Percentiles rank a stretch among this genome's conserved stretches.
Evolutionary conservation across 805 yeast species (phyloP).

Genomic region (Kodamaea kakaduensis): DNA sequence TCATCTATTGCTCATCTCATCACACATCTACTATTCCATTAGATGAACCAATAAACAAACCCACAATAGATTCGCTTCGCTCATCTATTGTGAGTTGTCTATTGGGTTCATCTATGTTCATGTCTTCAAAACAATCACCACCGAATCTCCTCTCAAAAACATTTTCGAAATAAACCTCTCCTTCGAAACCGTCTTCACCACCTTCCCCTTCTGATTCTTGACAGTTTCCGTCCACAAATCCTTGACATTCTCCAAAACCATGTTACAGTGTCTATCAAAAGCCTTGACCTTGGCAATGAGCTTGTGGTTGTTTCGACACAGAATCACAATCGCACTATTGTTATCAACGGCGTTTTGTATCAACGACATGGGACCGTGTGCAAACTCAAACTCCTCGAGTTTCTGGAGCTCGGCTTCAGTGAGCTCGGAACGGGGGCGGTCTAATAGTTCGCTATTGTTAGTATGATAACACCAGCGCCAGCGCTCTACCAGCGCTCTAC

Average conservation of each 20-base stretch:
- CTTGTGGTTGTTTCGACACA: slow-evolving; percentile 91
- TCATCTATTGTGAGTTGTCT: no score
- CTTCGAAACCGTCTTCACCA: slow-evolving; percentile 59
- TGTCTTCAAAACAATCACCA: slow-evolving; percentile 69
- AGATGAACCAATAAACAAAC: no score
- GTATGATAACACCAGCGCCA: no score
- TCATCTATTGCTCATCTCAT: no score
- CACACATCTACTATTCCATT: no score
- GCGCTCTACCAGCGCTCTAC: no score
- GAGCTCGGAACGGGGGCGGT: slow-evolving; percentile 75
- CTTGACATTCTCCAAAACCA: slow-evolving; percentile 88
- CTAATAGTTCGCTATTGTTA: slow-evolving; percentile 56
- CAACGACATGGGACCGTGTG: slow-evolving; percentile 86
- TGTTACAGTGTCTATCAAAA: slow-evolving; percentile 92
- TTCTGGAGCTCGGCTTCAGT: slow-evolving; percentile 74
- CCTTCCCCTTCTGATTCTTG: slow-evolving; percentile 62
- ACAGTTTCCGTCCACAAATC: slow-evolving; percentile 75
- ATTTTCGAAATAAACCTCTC: slow-evolving; percentile 79
- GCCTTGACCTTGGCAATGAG: slow-evolving; percentile 87
- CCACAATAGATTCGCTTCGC: no score
- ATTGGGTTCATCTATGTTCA: no score
- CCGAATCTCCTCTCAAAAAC: slow-evolving; percentile 94
- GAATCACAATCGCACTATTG: slow-evolving; percentile 75
- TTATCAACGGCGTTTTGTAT: slow-evolving; percentile 78
- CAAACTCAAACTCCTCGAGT: slow-evolving; percentile 85